These are phyloP conservation scores for Halophytophthora polymorphica DNA, from an alignment of 352 stramenopile genomes.

Conservation along the genomic window DNA sequence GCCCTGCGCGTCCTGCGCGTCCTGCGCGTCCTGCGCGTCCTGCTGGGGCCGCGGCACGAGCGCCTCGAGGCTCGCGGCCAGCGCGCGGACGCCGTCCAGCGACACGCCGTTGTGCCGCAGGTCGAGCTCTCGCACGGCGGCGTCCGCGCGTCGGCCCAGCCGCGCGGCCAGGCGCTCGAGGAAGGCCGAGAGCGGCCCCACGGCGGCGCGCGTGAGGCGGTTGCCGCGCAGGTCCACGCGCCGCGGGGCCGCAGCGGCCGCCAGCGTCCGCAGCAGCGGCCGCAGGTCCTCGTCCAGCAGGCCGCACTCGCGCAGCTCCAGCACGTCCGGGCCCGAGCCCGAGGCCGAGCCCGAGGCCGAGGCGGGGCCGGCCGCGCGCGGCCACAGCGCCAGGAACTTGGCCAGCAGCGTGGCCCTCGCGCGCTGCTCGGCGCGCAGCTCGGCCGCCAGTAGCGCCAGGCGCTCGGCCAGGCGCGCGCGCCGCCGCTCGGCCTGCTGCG, in stretches of 20 bases:
- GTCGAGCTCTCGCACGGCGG: slow-evolving; percentile 42
- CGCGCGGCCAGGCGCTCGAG: slow-evolving; percentile 11
- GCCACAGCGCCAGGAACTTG: slow-evolving; percentile 31
- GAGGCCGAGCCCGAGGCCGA: not conserved
- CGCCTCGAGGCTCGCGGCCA: slow-evolving; percentile 48
- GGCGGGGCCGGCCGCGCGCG: slow-evolving; percentile 6
- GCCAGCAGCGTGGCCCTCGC: slow-evolving; percentile 47
- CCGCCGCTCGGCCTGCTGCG: slow-evolving; percentile 31
- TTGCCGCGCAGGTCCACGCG: slow-evolving; percentile 61
- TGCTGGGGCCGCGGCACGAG: slow-evolving; percentile 14
- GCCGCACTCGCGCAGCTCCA: slow-evolving; percentile 52
- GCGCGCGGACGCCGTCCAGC: slow-evolving; percentile 50
- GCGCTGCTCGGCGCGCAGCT: slow-evolving; percentile 36
- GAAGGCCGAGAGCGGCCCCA: slow-evolving; percentile 33
- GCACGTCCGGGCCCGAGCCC: slow-evolving; percentile 12
- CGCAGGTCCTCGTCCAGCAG: slow-evolving; percentile 49
- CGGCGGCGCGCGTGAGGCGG: slow-evolving; percentile 50
- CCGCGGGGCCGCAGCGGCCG: slow-evolving; percentile 18
- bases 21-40: not conserved
- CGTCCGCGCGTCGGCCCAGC: not conserved
- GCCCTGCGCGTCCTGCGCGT: not conserved
- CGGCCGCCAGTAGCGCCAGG: slow-evolving; percentile 32
- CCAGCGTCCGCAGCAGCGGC: slow-evolving; percentile 38
- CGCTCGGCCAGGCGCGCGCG: slow-evolving; percentile 24
- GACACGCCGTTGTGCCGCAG: slow-evolving; percentile 72